Base-by-base conservation (phyloP, 768 basidiomycete species). In the Mycena indigotica region DNA sequence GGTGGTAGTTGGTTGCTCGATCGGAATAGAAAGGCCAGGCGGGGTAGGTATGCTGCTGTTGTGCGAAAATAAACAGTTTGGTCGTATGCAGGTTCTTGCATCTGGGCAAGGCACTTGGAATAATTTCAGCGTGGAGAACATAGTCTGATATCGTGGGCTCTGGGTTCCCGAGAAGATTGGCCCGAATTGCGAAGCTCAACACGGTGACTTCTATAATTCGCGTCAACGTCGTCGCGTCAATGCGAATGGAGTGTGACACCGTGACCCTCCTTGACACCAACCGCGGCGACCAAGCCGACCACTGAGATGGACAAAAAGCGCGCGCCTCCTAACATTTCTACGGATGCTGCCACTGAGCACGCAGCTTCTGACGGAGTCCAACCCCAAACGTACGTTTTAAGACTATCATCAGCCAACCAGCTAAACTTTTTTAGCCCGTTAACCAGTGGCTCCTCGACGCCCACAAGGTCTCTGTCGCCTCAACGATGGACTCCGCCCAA, bases 1-100 rank as follows among this genome's bases (percentile, higher is more conserved):
- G 53, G 32, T 57, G 44, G 60, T 51, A n/a, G 66, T 57, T 21
- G 72, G 59, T 29, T 65, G 63, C 21, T 72, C 70, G 23, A 77
- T 63, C 5, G 77, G 77, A 44, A 83, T 70, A 35, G 64, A 61
- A 28, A 84, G 75, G 3, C 72, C 60, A 3, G 69, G 69, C 0
- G 76, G 72, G 0, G 70, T 70, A 0, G 71, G 71, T 12, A 77
- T 61, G 51, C 78, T 74, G 6, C 68, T 48, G 0, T 72, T 67
- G 68, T 93, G 92, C 19, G 86, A 87, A 71, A 88, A 92, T 16
- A 89, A 61, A 69, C 92, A 94, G 29, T 73, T 66, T 6, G 72
- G 58, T 19, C 85, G 75, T 1, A 69, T 68, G 67, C 91, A 91
- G 35, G 69, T 56, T 2, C 66, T 49, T 54, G 53, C 65, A 25